Evolutionary conservation across 1,284 basidiomycete genomes (phyloP), one percentile per base, ranked within the genome.

Genomic region (Apiotrichum gracile): DNA sequence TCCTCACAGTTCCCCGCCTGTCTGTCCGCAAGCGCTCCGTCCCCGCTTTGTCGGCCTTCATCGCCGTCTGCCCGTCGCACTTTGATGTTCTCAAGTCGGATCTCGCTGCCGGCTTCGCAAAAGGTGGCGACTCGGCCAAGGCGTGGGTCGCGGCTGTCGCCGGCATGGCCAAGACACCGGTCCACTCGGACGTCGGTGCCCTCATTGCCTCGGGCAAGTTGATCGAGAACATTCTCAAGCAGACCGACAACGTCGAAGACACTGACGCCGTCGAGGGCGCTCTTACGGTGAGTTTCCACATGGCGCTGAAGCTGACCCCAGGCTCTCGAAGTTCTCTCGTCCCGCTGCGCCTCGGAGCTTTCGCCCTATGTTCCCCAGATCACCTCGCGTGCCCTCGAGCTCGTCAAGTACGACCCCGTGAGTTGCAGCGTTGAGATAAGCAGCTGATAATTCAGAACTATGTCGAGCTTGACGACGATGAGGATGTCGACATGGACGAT

Each of bases 391-490:
- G 88, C 85, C 3, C 81, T 81, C 33, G 81, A 85, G 59, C 85
- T 85, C 60, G 87, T 97, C 77, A 93, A 91, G 72, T 87, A 92
- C 71, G 94, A 99, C 69, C 94, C 96, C 1, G 88, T 91, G 67
- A 14, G 54, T 54, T 21, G 3, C 13, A 4, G 12, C 34, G 31
- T 5, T 2, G n/a, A 3, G 13, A 44, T 5, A 5, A 17, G 1
- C 5, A 12, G 5, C 21, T 21, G 19, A n/a, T 22, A 19, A 14
- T 26, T 8, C 53, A 91, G 86, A 97, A 97, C 66, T 96, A 94
- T 65, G 88, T 79, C 16, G 77, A 87, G 14, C 81, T 76, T 24
- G 86, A 82, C 33, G 83, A 85, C 35, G 86, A 85, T 46, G 89
- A 89, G 48, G 89, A 91, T 47, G 65, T 58, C 13, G 73, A 69